phyloP scores from a whole-genome alignment of 1,284 basidiomycete genomes.

The Phenoliferia sp. region DNA sequence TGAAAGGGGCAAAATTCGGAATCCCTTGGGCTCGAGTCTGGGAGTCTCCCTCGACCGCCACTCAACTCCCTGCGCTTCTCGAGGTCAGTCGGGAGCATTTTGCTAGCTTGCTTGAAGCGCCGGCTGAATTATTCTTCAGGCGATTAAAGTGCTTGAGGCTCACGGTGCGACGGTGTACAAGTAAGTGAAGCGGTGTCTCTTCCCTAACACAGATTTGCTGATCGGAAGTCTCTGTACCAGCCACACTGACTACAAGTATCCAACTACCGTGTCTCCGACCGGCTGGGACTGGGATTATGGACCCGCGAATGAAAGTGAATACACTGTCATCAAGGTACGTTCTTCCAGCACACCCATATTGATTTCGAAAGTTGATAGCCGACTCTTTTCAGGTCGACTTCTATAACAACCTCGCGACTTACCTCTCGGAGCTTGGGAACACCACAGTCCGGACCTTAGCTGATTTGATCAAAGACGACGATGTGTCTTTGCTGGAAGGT shows the following conservation, averaged over 20 bases:
- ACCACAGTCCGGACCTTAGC: neutral
- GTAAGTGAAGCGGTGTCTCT: neutral
- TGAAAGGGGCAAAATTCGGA: neutral
- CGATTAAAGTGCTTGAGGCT: neutral
- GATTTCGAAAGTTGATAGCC: neutral
- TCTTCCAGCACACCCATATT: neutral
- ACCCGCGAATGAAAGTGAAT: neutral
- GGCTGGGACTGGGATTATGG: neutral
- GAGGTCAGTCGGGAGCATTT: too few relatives aligned
- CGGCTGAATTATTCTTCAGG: too few relatives aligned
- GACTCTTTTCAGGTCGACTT: neutral
- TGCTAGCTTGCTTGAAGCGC: too few relatives aligned
- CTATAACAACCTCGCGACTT: neutral
- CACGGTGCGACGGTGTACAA: neutral
- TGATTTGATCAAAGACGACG: neutral
- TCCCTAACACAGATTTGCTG: too few relatives aligned
- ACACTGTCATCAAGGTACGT: neutral
- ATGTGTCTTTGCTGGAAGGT: neutral
- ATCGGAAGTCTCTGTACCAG: too few relatives aligned
- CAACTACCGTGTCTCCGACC: neutral
- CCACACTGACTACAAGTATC: neutral
- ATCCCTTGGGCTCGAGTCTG: neutral
- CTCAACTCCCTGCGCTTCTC: neutral
- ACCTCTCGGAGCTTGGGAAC: neutral
- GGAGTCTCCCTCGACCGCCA: neutral